Base-by-base conservation (phyloP, 2,329 filamentous ascomycete species). In the Fusarium lyarnte region DNA sequence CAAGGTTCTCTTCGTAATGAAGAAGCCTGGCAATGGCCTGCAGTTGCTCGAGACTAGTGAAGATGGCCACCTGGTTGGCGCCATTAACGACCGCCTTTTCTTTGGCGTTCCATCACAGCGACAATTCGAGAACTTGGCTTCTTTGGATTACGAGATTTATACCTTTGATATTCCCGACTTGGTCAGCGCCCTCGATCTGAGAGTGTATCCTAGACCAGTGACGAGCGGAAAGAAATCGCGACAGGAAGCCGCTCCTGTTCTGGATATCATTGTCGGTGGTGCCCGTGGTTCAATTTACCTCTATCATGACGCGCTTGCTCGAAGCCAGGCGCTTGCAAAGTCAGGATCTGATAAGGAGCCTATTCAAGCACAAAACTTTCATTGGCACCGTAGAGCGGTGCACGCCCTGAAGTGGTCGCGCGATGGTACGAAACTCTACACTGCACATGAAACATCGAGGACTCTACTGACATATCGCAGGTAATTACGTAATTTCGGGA, bases 401-500 rank as follows among this genome's bases (percentile, higher is more conserved):
- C 91, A 93, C 76, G 88, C 93, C 14, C 87, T 97, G 64, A 97
- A 96, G 81, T 98, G 95, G 93, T 98, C 96, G 19, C 87, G 87
- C 74, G 96, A 99, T 86, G 95, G 95, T 94, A 87, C 43, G 80
- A 60, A 36, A 6, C 21, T 49, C 29, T 8, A 41, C 19, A 41
- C 25, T 39, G 14, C 35, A 14, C 25, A 41, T n/a, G 31, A 45
- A 11, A 21, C 35, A 23, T 5, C 10, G 3, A 29, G 36, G 3
- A 19, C 27, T 21, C 6, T 69, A 73, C 84, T 84, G 69, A 84
- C 77, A 51, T 52, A 47, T 54, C 13, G 19, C 74, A 96, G 93
- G 94, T 55, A 94, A 97, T 79, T 99, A 99, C 81, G 84, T 99
- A 66, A 91, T 99, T 58, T 98, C 96, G 63, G 96, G 96, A 78